These are phyloP conservation scores for Xylaria sp. DNA, from an alignment of 2,329 filamentous ascomycete species.

Conservation along the genomic window DNA sequence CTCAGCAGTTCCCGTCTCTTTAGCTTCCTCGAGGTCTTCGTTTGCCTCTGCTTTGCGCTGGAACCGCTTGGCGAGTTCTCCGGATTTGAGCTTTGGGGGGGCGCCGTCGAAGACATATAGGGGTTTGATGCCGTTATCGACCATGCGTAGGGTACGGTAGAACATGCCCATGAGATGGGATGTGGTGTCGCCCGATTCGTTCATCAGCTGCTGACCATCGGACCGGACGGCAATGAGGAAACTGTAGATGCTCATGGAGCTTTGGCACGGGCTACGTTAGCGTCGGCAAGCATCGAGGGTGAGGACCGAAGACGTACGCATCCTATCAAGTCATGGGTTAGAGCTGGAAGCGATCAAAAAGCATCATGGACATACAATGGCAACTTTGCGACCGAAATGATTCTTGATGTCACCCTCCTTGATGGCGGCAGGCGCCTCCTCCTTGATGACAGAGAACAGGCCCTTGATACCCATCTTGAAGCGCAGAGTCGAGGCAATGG, in stretches of 20 bases:
- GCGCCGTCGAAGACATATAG: conserved; percentile 98
- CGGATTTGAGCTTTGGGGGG: conserved; percentile 95
- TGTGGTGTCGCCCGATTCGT: conserved; percentile 92
- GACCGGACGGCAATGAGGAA: conserved; percentile 98
- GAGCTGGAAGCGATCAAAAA: neutral
- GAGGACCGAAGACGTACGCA: conserved; percentile 52
- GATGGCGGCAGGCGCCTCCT: conserved; percentile 92
- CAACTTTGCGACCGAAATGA: conserved; percentile 97
- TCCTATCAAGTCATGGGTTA: conserved; percentile 50
- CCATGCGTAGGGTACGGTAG: conserved; percentile 96
- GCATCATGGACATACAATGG: conserved; percentile 71
- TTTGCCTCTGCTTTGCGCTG: conserved; percentile 92
- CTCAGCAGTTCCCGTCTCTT: conserved; percentile 93
- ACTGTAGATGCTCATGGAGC: conserved; percentile 98
- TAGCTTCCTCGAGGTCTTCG: conserved; percentile 90
- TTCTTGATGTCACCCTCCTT: conserved; percentile 99
- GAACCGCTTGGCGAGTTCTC: conserved; percentile 94
- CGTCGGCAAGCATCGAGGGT: neutral
- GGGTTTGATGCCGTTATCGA: conserved; percentile 98
- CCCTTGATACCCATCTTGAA: conserved; percentile 70
- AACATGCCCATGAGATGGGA: conserved; percentile 99
- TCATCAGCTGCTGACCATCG: conserved; percentile 94
- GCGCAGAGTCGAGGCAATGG: conserved; percentile 5
- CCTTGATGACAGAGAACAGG: conserved; percentile 81
- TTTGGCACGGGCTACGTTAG: conserved; percentile 42